Conservation (phyloP, 1,139 yeast species). For the Blastobotrys ciferrii region DNA sequence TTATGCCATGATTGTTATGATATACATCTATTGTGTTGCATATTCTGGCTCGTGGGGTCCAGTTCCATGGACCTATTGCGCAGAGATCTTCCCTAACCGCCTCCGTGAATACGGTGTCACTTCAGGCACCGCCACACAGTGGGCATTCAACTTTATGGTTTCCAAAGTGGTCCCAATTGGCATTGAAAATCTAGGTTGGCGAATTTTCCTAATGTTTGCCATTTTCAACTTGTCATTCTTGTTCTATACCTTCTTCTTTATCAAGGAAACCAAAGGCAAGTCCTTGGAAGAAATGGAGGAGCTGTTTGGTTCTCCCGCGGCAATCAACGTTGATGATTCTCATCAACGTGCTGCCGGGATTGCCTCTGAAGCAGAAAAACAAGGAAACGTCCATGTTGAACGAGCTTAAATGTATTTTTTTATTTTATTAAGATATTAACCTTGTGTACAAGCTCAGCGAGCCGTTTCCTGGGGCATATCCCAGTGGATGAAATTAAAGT, state of each 20-base stretch:
- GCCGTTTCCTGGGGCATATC: too few relatives aligned
- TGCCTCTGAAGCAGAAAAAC: constrained; percentile 1
- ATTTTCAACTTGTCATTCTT: constrained; percentile 21
- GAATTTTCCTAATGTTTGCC: constrained; percentile 25
- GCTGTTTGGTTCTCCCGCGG: constrained; percentile 37
- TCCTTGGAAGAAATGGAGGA: constrained; percentile 66
- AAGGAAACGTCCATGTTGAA: background rate
- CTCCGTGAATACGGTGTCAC: constrained; percentile 54
- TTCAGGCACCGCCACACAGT: constrained; percentile 50
- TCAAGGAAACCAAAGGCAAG: constrained; percentile 66
- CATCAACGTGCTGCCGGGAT: constrained; percentile 8
- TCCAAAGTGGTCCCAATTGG: constrained; percentile 36
- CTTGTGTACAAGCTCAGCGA: too few relatives aligned
- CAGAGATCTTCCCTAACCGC: constrained; percentile 51
- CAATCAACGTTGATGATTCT: constrained; percentile 14
- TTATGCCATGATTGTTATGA: constrained; percentile 27
- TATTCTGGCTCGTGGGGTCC: constrained; percentile 42
- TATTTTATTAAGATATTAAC: too few relatives aligned
- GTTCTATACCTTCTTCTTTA: constrained; percentile 49
- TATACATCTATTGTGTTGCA: constrained; percentile 39
- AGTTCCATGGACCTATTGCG: constrained; percentile 45
- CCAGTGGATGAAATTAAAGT: too few relatives aligned
- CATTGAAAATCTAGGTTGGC: constrained; percentile 17
- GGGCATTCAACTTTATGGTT: constrained; percentile 44
- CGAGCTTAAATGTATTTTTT: background rate